Evolutionary conservation across 2,329 filamentous ascomycete genomes (phyloP).

Genomic region (Pseudogymnoascus sp.): DNA sequence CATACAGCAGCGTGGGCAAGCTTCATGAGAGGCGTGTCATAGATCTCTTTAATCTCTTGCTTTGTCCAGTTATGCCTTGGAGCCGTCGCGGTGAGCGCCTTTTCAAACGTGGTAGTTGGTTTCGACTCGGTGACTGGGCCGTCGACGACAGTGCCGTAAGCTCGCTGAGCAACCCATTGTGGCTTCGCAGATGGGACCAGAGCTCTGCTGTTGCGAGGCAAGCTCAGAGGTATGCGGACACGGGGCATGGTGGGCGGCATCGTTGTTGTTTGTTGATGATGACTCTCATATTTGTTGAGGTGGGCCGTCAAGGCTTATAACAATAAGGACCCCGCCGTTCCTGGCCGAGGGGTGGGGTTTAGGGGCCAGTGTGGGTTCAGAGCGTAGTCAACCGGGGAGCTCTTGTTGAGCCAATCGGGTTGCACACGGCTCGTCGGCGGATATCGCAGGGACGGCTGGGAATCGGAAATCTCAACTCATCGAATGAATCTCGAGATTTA

Average conservation of each 20-base stretch:
- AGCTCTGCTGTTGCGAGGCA: conserved; percentile 41
- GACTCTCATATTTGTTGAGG: conserved; percentile 12
- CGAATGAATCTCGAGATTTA: neutral
- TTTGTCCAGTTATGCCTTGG: conserved; percentile 71
- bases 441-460: neutral
- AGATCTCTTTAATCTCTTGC: conserved; percentile 73
- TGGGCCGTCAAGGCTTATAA: conserved; percentile 15
- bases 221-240: conserved; percentile 3
- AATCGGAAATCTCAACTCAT: neutral
- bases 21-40: conserved; percentile 73
- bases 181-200: conserved; percentile 26
- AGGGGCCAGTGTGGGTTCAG: neutral
- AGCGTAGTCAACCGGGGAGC: neutral
- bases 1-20: conserved; percentile 65
- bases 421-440: neutral
- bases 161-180: conserved; percentile 24
- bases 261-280: conserved; percentile 15
- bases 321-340: conserved; percentile 12
- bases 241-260: conserved; percentile 31
- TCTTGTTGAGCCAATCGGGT: conserved; percentile 5
- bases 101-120: conserved; percentile 15
- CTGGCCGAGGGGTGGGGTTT: conserved; percentile 18
- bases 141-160: conserved; percentile 11
- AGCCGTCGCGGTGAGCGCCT: conserved; percentile 49
- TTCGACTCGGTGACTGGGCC: neutral